These are phyloP conservation scores for Sordariomycetes sp. DNA, from an alignment of 2,329 filamentous ascomycete genomes.

Conservation along the genomic window DNA sequence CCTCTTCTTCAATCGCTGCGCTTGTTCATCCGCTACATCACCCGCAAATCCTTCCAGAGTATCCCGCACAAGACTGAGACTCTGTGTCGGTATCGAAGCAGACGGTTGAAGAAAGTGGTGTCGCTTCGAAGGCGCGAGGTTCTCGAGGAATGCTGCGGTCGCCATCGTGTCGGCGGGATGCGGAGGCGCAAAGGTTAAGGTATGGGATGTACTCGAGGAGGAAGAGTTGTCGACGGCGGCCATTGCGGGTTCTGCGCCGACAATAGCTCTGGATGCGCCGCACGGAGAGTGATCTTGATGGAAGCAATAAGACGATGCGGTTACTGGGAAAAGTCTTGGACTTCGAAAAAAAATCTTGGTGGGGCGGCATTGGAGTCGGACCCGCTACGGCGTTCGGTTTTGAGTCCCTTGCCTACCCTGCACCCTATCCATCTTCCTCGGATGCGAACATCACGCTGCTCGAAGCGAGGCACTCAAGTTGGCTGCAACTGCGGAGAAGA, in stretches of 20 bases:
- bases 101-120: constrained; percentile 72
- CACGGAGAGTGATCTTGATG: no score
- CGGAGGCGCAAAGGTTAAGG: constrained; percentile 31
- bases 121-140: constrained; percentile 49
- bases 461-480: no score
- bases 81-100: constrained; percentile 54
- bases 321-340: no score
- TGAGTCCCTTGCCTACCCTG: no score
- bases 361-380: no score
- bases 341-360: constrained; percentile 9
- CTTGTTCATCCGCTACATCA: constrained; percentile 65
- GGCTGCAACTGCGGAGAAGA: no score
- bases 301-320: no score
- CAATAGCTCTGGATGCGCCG: no score
- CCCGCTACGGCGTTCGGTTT: no score
- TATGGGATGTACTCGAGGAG: constrained; percentile 56
- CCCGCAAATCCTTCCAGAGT: constrained; percentile 71
- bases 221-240: constrained; percentile 37
- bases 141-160: constrained; percentile 44
- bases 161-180: constrained; percentile 31
- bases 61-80: constrained; percentile 68
- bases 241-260: no score
- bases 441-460: no score
- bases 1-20: constrained; percentile 56
- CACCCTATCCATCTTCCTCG: no score